These are phyloP conservation scores for Croton setiger DNA, from an alignment of 441 rosid species.

Conservation along the genomic window DNA sequence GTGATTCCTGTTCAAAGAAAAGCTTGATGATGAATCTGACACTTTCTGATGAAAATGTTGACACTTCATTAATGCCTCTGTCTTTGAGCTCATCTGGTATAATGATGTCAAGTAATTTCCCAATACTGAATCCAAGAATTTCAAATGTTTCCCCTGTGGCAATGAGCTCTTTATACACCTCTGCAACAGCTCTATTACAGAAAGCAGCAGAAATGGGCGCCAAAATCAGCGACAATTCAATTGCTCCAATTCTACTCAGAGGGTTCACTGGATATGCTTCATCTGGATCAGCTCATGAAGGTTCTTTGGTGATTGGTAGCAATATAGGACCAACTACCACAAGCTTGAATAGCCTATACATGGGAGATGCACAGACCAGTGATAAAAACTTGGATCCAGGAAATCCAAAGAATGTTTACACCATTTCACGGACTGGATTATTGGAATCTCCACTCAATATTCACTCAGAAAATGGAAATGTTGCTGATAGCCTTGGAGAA, in stretches of 20 bases:
- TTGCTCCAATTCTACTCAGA: constrained; percentile 44
- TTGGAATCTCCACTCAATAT: constrained; percentile 20
- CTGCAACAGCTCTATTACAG: constrained; percentile 59
- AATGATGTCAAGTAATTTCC: constrained; percentile 24
- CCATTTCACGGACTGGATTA: constrained; percentile 23
- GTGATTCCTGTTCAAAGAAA: constrained; percentile 32
- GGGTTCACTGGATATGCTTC: constrained; percentile 48
- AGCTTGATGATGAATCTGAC: constrained; percentile 33
- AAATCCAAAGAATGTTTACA: constrained; percentile 14
- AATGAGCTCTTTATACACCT: constrained; percentile 31
- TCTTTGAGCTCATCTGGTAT: constrained; percentile 37
- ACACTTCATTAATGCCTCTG: constrained; percentile 25
- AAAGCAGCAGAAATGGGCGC: constrained; percentile 65
- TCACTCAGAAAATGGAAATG: constrained; percentile 25
- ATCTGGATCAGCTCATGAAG: constrained; percentile 29
- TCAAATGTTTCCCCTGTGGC: constrained; percentile 24
- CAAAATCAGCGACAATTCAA: constrained; percentile 44
- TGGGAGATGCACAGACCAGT: constrained; percentile 22
- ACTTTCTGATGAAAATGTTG: constrained; percentile 25
- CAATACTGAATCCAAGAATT: constrained; percentile 31
- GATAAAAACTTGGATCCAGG: constrained; percentile 26
- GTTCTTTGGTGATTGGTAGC: constrained; percentile 20
- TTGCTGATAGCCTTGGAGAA: constrained; percentile 12
- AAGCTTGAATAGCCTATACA: constrained; percentile 14
- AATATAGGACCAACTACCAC: constrained; percentile 16